Evolutionary conservation across 1,284 basidiomycete species (phyloP).

Genomic region (Pseudozyma tsukubaensis): DNA sequence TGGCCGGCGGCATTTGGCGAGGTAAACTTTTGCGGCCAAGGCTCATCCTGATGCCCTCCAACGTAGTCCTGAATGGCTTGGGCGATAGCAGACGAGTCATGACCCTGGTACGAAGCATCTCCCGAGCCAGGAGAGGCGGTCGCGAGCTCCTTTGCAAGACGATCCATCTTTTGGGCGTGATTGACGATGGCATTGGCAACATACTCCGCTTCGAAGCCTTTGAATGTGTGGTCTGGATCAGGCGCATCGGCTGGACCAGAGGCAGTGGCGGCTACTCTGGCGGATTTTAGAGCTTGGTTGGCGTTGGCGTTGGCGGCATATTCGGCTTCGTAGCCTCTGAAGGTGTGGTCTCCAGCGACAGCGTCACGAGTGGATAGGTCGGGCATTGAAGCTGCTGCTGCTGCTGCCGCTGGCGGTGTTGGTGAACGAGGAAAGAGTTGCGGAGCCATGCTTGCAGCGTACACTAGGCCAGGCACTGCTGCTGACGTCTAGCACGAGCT

Average conservation of each 20-base stretch:
- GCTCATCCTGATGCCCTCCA: slow-evolving; percentile 27
- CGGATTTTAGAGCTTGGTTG: slow-evolving; percentile 24
- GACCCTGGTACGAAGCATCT: slow-evolving; percentile 26
- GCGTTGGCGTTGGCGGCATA: slow-evolving; percentile 44
- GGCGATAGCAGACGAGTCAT: slow-evolving; percentile 43
- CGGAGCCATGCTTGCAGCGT: slow-evolving; percentile 27
- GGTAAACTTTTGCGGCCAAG: slow-evolving; percentile 24
- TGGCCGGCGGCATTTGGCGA: neutral
- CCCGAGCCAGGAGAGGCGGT: neutral
- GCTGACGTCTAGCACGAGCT: slow-evolving; percentile 3
- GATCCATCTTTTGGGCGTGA: slow-evolving; percentile 39
- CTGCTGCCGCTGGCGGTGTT: neutral
- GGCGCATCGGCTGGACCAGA: too few species aligned
- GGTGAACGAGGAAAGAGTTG: slow-evolving; percentile 1
- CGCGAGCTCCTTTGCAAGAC: slow-evolving; percentile 23
- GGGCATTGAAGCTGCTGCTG: too few species aligned
- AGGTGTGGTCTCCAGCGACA: slow-evolving; percentile 21
- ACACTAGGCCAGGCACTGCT: slow-evolving; percentile 5
- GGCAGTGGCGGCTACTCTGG: too few species aligned
- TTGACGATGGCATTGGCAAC: slow-evolving; percentile 41
- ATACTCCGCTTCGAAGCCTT: slow-evolving; percentile 46
- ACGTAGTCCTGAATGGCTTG: slow-evolving; percentile 50
- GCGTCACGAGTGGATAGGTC: slow-evolving; percentile 8
- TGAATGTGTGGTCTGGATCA: slow-evolving; percentile 32
- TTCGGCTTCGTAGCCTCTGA: slow-evolving; percentile 43